Base-by-base conservation (phyloP, 2,329 filamentous ascomycete species). In the Westerdykella sp. region DNA sequence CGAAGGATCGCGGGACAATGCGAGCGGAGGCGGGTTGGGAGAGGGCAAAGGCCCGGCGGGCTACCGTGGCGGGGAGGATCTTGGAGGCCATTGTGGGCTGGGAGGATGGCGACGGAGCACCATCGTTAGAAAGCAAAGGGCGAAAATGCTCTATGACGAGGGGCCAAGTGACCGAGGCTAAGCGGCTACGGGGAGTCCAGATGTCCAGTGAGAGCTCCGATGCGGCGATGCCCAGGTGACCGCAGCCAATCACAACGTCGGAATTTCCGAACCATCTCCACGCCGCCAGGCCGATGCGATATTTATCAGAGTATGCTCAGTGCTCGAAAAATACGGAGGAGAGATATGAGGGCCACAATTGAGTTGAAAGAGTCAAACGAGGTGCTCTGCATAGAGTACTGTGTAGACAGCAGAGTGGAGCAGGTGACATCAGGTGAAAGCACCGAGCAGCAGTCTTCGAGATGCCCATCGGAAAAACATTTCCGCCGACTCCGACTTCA, bases 51-150 rank as follows among this genome's bases (percentile, higher is more conserved):
- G 59, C 40, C 30, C 57, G 59, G 22, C 61, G 56, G 41, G 55
- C 50, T 40, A 63, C 41, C 22, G 55, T 54, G 31, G 53, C 54
- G 34, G 62, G 47, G 31, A 63, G 45, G 30, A 58, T 47, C 50
- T 56, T 56, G 46, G 62, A 56, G 31, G 62, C 59, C 63, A 67
- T 67, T 49, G 51, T 51, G 39, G 34, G 30, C 35, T 35, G 49
- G 37, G 40, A 44, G 47, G 46, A 25, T 39, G 37, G 37, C 22
- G 32, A 21, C 45, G 34, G 21, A 42, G 42, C 39, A 36, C 25
- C 16, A 39, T 40, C 31, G 40, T 34, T 34, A 36, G 46, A 39
- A 32, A 40, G 30, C 40, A 38, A 44, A 40, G 28, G 40, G 36
- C 41, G 37, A 41, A 34, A 40, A 40, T 37, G 34, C 41, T 41